Evolutionary conservation across 1,284 basidiomycete genomes (phyloP).

Genomic region (Cutaneotrichosporon cyanovorans): DNA sequence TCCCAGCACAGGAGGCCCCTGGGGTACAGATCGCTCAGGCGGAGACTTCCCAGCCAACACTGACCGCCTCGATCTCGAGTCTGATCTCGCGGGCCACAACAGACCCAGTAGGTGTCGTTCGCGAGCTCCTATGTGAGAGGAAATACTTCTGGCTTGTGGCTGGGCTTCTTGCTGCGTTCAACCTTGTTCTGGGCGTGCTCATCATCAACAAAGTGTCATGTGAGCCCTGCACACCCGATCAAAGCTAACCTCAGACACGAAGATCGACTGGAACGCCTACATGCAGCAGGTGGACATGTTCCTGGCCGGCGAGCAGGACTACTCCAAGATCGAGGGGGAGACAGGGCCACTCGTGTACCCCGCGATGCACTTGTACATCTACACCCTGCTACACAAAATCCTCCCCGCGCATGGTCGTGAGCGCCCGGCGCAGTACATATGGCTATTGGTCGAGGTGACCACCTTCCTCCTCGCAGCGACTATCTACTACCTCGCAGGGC

Average conservation of each 20-base stretch:
- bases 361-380: constrained; percentile 83
- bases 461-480: constrained; percentile 59
- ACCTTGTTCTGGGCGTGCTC: constrained; percentile 64
- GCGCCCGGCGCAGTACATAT: constrained; percentile 66
- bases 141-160: constrained; percentile 61
- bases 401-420: constrained; percentile 49
- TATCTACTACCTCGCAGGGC: constrained; percentile 58
- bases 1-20: too few species aligned
- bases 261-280: constrained; percentile 71
- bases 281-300: constrained; percentile 69
- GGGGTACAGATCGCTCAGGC: too few species aligned
- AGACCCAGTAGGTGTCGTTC: constrained; percentile 5
- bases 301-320: constrained; percentile 74
- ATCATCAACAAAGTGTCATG: constrained; percentile 74
- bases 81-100: not conserved
- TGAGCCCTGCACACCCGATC: constrained; percentile 46
- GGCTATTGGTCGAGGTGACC: constrained; percentile 61
- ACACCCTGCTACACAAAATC: constrained; percentile 61
- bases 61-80: too few species aligned
- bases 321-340: constrained; percentile 75
- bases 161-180: constrained; percentile 58
- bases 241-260: constrained; percentile 63
- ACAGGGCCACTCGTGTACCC: constrained; percentile 96
- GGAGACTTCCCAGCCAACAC: too few species aligned
- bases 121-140: constrained; percentile 53